Evolutionary conservation across 441 rosid species (phyloP), one percentile per base, ranked within the genome.

Genomic region (Populus hybrid): DNA sequence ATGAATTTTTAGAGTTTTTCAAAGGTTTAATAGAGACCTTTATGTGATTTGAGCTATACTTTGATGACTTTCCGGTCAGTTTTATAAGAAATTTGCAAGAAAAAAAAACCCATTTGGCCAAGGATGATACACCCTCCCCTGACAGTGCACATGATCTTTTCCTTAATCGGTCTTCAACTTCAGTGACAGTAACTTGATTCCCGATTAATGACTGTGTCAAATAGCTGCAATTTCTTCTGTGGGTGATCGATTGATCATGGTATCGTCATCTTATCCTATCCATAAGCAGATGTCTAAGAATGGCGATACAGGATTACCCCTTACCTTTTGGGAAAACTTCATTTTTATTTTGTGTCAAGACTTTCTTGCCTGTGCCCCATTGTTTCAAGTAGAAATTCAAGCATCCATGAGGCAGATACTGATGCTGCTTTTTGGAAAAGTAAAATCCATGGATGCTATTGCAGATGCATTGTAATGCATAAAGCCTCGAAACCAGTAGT

Each of bases 391-490:
- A 18, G 63, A 78, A 75, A 63, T 67, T 54, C 61, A 67, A 50
- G 64, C 72, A 70, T 67, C 50, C 3, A 26, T 38, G n/a, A 61
- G 26, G 73, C 61, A 54, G 77, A 82, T 73, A 50, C 80, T 65
- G 73, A 69, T 65, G 69, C 35, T 73, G 74, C 67, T 77, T 71
- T 63, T 35, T 34, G 21, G 23, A 18, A 74, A 72, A 77, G 69
- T 69, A 7, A 54, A 57, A 67, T 50, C 36, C 16, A 26, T 38
- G 71, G 75, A 73, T 70, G 79, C 30, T 75, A 23, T 54, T 3
- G 10, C 69, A 63, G 21, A 75, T 72, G 81, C 54, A 67, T 67
- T 67, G 70, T 67, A 76, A 2, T 42, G 70, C 76, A 69, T 46
- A 73, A 40, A 79, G 72, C 78, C 18, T 46, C 46, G 35, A 38